Base-by-base conservation (phyloP, 139 green algal genomes). In the Chlorella sp. region DNA sequence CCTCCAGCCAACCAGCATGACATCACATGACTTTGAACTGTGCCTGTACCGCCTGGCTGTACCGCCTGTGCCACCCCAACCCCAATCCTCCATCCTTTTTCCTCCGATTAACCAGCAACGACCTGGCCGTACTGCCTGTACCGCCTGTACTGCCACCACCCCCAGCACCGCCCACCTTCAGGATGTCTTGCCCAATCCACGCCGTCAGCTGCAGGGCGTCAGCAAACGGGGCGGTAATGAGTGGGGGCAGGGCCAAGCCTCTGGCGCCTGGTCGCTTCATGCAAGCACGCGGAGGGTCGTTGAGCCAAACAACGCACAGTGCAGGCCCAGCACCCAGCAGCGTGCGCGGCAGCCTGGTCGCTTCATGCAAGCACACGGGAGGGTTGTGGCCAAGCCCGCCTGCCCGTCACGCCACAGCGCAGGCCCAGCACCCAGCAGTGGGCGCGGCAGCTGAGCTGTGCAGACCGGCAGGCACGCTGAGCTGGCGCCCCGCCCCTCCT, bases 101-200 rank as follows among this genome's bases (percentile, higher is more conserved):
- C 7, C 48, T 57, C 48, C 48, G 48, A 5, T 9, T 57, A 9
- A 16, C 9, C 48, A 16, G 48, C 48, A n/a, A n/a, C n/a, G n/a
- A n/a, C 48, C 48, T 16, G 48, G 7, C 48, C 9, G 48, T 57
- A 57, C 48, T 9, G 48, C 48, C 48, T 57, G 48, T 57, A 57
- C 48, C 48, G 9, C 48, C 48, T 57, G 48, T 57, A 57, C 48
- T 9, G 5, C 7, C 9, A 9, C 48, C 48, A 57, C 48, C 48
- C n/a, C n/a, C n/a, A 16, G 48, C 78, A 9, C 34, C 14, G 4
- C 94, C 95, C 89, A 95, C 94, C 1, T 80, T 77, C 36, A 75
- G 75, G 89, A 98, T 97, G 80, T 98, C 95, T 32, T 95, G 79
- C 48, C 95, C 96, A 88, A 98, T 96, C 92, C 95, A 95, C 0